Evolutionary conservation across 78 protist genomes (phyloP), one percentile per base, ranked within the genome.

Genomic region (Pigoraptor vietnamica): DNA sequence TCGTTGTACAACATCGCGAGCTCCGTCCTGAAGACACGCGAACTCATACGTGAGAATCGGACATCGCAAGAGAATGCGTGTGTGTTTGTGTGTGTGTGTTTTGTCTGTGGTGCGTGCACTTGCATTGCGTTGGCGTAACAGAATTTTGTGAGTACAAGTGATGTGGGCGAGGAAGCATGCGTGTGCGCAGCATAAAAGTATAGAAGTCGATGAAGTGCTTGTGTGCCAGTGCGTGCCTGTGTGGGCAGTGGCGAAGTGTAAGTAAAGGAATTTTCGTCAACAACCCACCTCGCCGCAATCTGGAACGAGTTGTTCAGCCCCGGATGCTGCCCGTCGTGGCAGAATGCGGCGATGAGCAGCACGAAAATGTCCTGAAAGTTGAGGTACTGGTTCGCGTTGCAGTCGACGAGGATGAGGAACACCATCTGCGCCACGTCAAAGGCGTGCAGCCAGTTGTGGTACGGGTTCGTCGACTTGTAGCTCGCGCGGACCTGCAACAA

Each of bases 311-410:
- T 97, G 93, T 89, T 97, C 67, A 94, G 87, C 25, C 97, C 98
- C 86, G 97, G 97, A 87, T 97, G 98, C 92, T 96, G 97, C 33
- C 95, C 88, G 91, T 97, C 98, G 67, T 48, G 67, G 14, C 67
- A 6, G 14, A 48, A 48, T n/a, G 97, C 95, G 79, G 96, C 95
- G 55, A 95, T 89, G 33, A 97, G 37, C 38, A 97, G 79, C 48
- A 93, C 92, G 56, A 94, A 34, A 34, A 38, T 19, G 56, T 94
- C 96, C 23, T 90, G 37, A 24, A 0, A 2, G 40, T 82, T 88
- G 37, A 94, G 91, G 48, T 2, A 34, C 81, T 19, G 23, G 40
- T 1, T 10, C 2, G 88, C 36, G 10, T 32, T 10, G 81, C 2
- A 9, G 40, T 40, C 33, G 40, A 1, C 1, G 21, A 93, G 25